Evolutionary conservation across 495 filamentous ascomycete species (phyloP), one percentile per base, ranked within the genome.

Genomic region (Friedmanniomyces endolithicus): DNA sequence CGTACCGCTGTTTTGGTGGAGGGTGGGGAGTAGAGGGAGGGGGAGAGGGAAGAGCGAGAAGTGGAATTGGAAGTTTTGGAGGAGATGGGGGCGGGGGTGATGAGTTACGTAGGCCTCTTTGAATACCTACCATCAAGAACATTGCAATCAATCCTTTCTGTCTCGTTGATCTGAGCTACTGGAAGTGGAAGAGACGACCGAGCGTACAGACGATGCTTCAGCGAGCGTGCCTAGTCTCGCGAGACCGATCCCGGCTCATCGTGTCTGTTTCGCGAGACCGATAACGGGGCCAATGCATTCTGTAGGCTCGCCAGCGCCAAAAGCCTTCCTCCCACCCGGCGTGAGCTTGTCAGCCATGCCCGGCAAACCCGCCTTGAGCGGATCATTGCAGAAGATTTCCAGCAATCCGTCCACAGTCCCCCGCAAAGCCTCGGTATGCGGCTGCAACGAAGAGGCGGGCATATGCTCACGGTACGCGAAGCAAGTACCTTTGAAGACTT

Each of bases 1-100:
- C 0, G 75, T 96, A 44, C 87, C 88, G 2, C 77, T 96, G 29
- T 98, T 86, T 71, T 94, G 82, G 65, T 94, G 85, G 85, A 77
- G 88, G 61, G 82, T 94, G 48, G 77, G 82, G 25, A 72, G 74
- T 56, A 71, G 75, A 35, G 67, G 65, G 22, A 74, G 66, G 48
- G 51, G 55, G 25, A 37, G 56, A 6, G 25, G 35, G 6, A 52
- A 53, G 58, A 24, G 51, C 72, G 72, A 29, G 69, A 64, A 16
- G 71, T 63, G 29, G 22, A 49, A 48, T 16, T 84, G 74, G 82
- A 83, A 70, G 64, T 81, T 80, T 65, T 83, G 76, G 82, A 75
- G 67, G 55, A 64, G 72, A 55, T 74, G 72, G 65, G 65, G 60
- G 24, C 45, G 52, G 44, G 27, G 27, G 27, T 31, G 27, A 31